Conservation (phyloP, 441 rosid genomes). For the Pelargonium cotyledonis region DNA sequence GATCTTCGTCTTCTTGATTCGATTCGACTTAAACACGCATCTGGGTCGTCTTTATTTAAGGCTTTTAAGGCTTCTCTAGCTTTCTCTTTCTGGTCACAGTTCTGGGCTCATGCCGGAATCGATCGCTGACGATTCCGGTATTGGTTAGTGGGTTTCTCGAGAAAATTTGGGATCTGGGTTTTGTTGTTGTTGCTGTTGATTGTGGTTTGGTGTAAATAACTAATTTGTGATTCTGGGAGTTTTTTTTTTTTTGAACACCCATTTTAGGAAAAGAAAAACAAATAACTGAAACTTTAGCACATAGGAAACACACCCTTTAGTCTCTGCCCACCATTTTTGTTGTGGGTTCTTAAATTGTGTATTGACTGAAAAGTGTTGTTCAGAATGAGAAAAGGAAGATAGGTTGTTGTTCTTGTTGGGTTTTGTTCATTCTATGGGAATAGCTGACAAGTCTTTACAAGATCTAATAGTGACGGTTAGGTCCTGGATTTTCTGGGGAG, state of each 20-base stretch:
- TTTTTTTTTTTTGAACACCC: not conserved
- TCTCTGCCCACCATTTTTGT: not conserved
- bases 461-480: conserved; percentile 3
- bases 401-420: not conserved
- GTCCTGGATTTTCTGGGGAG: conserved; percentile 2
- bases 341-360: conserved; percentile 4
- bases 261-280: conserved; percentile 1
- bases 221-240: not conserved
- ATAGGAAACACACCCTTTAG: conserved; percentile 6
- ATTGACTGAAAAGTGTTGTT: not conserved
- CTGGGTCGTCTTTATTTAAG: no score
- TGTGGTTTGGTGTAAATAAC: not conserved
- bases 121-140: not conserved
- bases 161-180: not conserved
- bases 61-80: no score
- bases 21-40: no score
- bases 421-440: conserved; percentile 6
- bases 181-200: conserved; percentile 1
- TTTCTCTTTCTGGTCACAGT: no score
- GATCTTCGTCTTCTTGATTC: no score
- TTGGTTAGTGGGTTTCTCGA: not conserved
- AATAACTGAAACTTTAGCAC: not conserved
- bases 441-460: not conserved
- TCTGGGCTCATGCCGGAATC: not conserved
- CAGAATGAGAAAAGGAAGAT: not conserved